Evolutionary conservation across 2,329 filamentous ascomycete species (phyloP).

Genomic region (Neofusicoccum sp.): DNA sequence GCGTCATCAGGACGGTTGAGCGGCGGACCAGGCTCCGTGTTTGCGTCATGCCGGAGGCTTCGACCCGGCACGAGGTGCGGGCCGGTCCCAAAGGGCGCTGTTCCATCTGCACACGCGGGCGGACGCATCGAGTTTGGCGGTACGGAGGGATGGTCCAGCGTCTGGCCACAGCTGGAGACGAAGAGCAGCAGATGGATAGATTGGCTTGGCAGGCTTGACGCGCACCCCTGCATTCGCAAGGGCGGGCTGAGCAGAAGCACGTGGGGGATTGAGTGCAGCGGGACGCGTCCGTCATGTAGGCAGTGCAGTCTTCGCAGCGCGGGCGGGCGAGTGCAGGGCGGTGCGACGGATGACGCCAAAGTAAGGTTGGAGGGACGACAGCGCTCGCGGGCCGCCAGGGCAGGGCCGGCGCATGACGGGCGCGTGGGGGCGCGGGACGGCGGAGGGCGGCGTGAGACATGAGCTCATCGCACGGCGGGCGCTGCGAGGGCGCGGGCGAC

Average conservation of each 20-base stretch:
- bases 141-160: too few species aligned
- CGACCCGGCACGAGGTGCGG: too few species aligned
- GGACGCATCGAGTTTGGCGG: too few species aligned
- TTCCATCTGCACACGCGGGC: too few species aligned
- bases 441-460: neutral
- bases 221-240: too few species aligned
- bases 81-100: too few species aligned
- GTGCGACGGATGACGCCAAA: neutral
- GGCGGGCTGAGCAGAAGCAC: neutral
- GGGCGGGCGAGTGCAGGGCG: neutral
- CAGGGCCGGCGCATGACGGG: constrained; percentile 10
- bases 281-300: neutral
- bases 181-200: too few species aligned
- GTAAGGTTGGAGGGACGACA: constrained; percentile 4
- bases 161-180: too few species aligned
- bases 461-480: neutral
- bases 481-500: neutral
- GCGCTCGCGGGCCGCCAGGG: neutral
- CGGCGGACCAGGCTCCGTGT: too few species aligned
- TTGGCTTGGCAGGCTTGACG: too few species aligned
- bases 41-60: too few species aligned
- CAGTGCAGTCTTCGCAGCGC: neutral
- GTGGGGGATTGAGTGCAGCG: neutral
- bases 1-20: too few species aligned
- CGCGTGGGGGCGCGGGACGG: constrained; percentile 4